Conservation (phyloP, 176 grass and related monocot species). For the Hsuehochloa calcarea region DNA sequence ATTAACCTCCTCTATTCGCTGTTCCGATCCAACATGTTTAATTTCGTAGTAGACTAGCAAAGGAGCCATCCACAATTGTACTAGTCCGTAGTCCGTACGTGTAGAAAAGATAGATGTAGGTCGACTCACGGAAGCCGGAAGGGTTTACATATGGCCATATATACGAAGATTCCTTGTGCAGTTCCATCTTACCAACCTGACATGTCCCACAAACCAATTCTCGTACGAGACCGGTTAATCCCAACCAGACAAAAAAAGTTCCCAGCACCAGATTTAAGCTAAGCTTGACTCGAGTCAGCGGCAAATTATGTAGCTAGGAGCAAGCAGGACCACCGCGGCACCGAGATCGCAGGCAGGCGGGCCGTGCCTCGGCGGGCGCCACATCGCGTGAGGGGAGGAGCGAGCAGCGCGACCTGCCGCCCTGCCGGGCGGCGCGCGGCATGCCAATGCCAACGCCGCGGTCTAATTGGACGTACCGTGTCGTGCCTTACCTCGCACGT, state of each 20-base stretch:
- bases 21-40: too few relatives aligned
- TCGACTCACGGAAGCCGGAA: too few relatives aligned
- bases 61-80: background rate
- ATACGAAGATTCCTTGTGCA: background rate
- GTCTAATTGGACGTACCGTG: too few relatives aligned
- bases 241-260: background rate
- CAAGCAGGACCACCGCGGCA: background rate
- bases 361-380: background rate
- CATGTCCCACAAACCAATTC: background rate
- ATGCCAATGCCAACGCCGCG: background rate
- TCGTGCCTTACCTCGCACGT: background rate
- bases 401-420: background rate
- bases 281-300: background rate
- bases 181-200: background rate
- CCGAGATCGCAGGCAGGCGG: background rate
- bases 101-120: background rate
- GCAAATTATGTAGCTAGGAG: background rate
- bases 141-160: too few relatives aligned
- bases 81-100: background rate
- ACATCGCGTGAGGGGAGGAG: background rate
- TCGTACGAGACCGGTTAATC: conserved; percentile 9
- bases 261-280: background rate
- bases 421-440: background rate
- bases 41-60: background rate
- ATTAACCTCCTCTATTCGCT: too few relatives aligned